phyloP scores from a whole-genome alignment of 352 stramenopile genomes.

The Phytopythium montanum region DNA sequence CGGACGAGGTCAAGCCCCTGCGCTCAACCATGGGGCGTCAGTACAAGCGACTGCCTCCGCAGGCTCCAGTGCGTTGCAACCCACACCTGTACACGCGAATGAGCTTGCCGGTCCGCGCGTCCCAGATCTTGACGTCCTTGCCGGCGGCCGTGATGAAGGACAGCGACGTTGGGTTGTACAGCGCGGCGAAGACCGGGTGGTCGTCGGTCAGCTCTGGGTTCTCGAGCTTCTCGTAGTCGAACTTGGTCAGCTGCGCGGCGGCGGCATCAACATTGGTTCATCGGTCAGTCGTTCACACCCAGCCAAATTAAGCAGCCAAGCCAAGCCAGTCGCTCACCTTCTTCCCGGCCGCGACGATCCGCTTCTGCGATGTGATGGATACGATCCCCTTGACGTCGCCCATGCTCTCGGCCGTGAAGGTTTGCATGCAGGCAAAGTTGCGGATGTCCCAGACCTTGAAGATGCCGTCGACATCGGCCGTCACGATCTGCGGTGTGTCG shows the following conservation, averaged over 20 bases:
- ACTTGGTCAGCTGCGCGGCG: conserved; percentile 51
- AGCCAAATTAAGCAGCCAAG: no score
- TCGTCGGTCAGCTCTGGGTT: conserved; percentile 87
- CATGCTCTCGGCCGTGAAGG: conserved; percentile 74
- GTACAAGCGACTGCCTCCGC: not conserved
- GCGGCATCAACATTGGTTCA: not conserved
- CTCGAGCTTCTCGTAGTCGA: conserved; percentile 87
- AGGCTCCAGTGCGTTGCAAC: not conserved
- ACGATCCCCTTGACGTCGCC: conserved; percentile 73
- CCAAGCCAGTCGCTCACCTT: conserved; percentile 22
- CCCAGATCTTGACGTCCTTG: conserved; percentile 87
- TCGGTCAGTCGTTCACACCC: not conserved
- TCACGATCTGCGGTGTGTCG: conserved; percentile 85
- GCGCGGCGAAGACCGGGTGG: conserved; percentile 64
- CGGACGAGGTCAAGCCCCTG: conserved; percentile 53
- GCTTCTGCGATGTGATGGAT: conserved; percentile 64
- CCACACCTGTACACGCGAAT: conserved; percentile 73
- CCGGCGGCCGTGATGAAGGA: conserved; percentile 81
- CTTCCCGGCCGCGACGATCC: conserved; percentile 74
- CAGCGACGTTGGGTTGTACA: conserved; percentile 87
- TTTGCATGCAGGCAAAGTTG: conserved; percentile 89
- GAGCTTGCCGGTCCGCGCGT: conserved; percentile 77
- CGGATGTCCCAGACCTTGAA: conserved; percentile 91
- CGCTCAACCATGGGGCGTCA: not conserved
- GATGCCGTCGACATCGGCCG: conserved; percentile 73